Percentiles rank a stretch among this genome's conserved stretches.
phyloP scores from a whole-genome alignment of 2,329 filamentous ascomycete species.

The Calonectria crousiana region DNA sequence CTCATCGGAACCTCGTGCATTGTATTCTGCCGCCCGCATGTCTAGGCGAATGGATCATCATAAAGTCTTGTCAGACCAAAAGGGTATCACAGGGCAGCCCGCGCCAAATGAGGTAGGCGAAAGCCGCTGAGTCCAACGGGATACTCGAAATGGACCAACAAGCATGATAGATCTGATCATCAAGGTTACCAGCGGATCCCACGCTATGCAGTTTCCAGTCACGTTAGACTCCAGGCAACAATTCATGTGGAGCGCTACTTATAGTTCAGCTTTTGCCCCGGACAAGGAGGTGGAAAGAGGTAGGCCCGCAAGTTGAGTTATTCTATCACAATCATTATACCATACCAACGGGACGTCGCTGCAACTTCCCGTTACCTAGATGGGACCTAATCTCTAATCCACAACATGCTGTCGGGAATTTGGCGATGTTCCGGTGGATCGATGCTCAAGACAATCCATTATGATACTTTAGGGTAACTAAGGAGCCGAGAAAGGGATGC shows the following conservation, averaged over 20 bases:
- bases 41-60: not conserved
- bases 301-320: not conserved
- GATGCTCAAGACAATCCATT: not conserved
- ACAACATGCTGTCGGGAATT: not conserved
- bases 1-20: not conserved
- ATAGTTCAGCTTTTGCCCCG: constrained; percentile 15
- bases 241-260: constrained; percentile 23
- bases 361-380: not conserved
- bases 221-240: constrained; percentile 4
- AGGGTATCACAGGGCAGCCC: not conserved
- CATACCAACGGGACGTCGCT: not conserved
- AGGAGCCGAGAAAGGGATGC: not conserved
- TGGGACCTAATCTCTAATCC: not conserved
- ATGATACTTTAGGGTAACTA: not conserved
- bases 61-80: not conserved
- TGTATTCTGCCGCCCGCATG: not conserved
- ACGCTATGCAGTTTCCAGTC: constrained; percentile 14
- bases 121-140: constrained; percentile 8
- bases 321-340: not conserved
- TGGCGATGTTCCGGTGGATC: not conserved
- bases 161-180: constrained; percentile 30
- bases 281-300: not conserved
- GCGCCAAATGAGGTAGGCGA: not conserved
- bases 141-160: constrained; percentile 11
- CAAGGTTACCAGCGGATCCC: constrained; percentile 32